Conservation (phyloP, 306 rosid genomes). For the Sesbania bispinosa region DNA sequence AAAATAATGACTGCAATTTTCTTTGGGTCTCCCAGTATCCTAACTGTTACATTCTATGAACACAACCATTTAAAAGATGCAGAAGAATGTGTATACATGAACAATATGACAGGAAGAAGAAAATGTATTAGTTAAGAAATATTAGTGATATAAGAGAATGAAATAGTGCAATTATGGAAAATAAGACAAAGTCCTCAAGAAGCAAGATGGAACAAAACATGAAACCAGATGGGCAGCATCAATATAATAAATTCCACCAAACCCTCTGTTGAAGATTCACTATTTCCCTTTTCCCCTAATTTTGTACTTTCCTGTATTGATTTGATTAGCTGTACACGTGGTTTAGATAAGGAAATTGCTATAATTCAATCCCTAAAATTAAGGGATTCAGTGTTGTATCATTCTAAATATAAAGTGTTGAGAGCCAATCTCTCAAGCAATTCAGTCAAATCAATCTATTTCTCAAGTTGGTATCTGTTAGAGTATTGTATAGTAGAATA, state of each 20-base stretch:
- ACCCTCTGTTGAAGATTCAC: too few species aligned
- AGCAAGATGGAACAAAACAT: background rate
- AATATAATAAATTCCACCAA: background rate
- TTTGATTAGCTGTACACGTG: too few species aligned
- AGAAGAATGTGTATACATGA: background rate
- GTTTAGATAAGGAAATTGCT: too few species aligned
- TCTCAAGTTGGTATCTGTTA: too few species aligned
- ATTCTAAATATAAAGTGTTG: too few species aligned
- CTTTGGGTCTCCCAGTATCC: background rate
- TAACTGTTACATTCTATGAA: background rate
- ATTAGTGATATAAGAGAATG: background rate
- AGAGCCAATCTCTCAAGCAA: too few species aligned
- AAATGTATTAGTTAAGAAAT: background rate
- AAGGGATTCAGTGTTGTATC: too few species aligned
- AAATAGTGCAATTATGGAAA: background rate
- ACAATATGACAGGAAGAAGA: background rate
- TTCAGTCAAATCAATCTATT: too few species aligned
- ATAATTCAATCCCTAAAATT: too few species aligned
- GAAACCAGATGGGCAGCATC: background rate
- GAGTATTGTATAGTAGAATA: too few species aligned
- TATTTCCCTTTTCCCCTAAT: too few species aligned
- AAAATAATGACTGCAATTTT: background rate
- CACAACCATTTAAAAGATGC: conserved; percentile 5
- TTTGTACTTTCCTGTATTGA: too few species aligned
- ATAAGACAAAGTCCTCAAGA: background rate